These are phyloP conservation scores for Ogataea saltuana DNA, from an alignment of 805 yeast species.

Conservation along the genomic window DNA sequence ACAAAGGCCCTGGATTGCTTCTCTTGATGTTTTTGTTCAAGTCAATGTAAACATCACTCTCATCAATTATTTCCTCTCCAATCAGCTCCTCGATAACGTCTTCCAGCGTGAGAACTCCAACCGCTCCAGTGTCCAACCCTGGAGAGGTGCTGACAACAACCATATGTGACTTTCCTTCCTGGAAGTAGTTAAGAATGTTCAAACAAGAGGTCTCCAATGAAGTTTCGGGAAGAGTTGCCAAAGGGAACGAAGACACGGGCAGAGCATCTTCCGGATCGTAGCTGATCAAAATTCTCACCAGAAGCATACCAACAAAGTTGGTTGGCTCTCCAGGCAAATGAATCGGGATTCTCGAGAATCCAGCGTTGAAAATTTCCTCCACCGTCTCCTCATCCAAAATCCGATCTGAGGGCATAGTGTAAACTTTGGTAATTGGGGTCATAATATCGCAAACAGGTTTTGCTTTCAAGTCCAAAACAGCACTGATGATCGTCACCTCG, in stretches of 20 bases:
- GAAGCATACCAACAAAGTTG: constrained; percentile 92
- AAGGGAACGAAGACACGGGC: constrained; percentile 90
- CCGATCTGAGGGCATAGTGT: constrained; percentile 81
- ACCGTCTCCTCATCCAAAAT: constrained; percentile 81
- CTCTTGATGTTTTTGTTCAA: constrained; percentile 85
- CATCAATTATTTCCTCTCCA: constrained; percentile 97
- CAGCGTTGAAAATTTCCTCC: constrained; percentile 88
- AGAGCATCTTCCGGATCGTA: constrained; percentile 96
- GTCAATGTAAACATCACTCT: constrained; percentile 90
- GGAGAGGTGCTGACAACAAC: constrained; percentile 86
- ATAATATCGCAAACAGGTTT: constrained; percentile 82
- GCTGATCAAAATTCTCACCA: constrained; percentile 88
- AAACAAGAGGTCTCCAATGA: constrained; percentile 88
- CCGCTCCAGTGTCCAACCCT: constrained; percentile 75
- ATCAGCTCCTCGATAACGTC: constrained; percentile 98
- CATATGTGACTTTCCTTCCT: constrained; percentile 98
- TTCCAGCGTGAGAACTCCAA: constrained; percentile 90
- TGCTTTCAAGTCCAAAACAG: constrained; percentile 91
- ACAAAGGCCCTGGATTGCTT: constrained; percentile 71
- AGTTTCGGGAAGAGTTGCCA: constrained; percentile 96
- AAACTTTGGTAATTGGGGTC: constrained; percentile 93
- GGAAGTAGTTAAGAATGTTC: constrained; percentile 92
- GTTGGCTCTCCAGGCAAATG: constrained; percentile 85
- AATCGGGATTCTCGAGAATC: constrained; percentile 93
- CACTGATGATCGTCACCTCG: constrained; percentile 93